A percentile compares a stretch with the other conserved stretches of the same genome.
phyloP scores from a whole-genome alignment of 345 rosid species.

The Citrus glauca region DNA sequence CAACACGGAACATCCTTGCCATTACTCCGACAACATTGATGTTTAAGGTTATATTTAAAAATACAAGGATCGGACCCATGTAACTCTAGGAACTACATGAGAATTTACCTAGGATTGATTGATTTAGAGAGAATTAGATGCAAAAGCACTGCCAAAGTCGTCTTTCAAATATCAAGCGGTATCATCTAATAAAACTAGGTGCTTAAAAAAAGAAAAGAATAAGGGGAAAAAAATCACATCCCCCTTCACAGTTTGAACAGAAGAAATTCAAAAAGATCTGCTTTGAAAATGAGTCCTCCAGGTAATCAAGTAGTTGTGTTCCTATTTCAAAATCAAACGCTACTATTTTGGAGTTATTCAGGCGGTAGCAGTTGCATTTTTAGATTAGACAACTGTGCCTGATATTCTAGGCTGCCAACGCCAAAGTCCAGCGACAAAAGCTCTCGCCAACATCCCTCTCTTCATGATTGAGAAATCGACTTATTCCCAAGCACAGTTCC shows the following conservation, averaged over 20 bases:
- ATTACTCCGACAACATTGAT: too few relatives aligned
- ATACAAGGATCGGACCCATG: too few relatives aligned
- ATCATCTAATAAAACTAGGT: neutral
- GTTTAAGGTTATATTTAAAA: too few relatives aligned
- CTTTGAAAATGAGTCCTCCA: neutral
- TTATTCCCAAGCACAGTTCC: neutral
- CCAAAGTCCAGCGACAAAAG: neutral
- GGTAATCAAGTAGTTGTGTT: neutral
- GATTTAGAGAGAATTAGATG: too few relatives aligned
- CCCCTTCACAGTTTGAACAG: neutral
- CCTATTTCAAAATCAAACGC: neutral
- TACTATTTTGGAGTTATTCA: too few relatives aligned
- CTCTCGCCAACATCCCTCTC: neutral
- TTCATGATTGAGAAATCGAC: slow-evolving; percentile 5
- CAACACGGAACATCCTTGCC: too few relatives aligned
- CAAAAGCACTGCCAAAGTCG: too few relatives aligned
- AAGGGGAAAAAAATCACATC: too few relatives aligned
- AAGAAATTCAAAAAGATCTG: neutral
- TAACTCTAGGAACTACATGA: too few relatives aligned
- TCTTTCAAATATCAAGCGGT: too few relatives aligned
- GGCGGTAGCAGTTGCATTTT: neutral
- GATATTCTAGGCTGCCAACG: neutral
- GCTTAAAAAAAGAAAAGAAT: neutral
- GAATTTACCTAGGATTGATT: too few relatives aligned
- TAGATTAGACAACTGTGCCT: neutral